Conservation (phyloP, 805 yeast species). For the Nakazawaea sp. region DNA sequence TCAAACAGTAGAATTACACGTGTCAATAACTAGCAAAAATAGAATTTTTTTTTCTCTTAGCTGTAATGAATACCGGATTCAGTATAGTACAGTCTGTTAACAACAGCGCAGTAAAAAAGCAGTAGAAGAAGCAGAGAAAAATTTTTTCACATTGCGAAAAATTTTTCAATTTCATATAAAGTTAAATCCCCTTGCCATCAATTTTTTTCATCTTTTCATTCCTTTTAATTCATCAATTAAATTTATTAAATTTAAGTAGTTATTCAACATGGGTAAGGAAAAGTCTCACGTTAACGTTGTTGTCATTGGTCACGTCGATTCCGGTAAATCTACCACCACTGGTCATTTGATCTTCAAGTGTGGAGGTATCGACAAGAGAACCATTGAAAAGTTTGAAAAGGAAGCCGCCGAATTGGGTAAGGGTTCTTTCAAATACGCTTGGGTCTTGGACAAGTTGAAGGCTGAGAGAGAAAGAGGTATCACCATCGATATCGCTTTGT, state of each 20-base stretch:
- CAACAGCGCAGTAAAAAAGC: too few relatives aligned
- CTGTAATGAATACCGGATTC: too few relatives aligned
- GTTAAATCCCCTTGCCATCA: too few relatives aligned
- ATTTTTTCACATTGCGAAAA: neutral
- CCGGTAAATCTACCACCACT: slow-evolving; percentile 98
- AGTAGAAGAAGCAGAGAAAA: too few relatives aligned
- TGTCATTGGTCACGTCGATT: slow-evolving; percentile 99
- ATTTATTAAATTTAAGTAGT: neutral
- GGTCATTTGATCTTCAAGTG: slow-evolving; percentile 99
- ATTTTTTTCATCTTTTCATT: neutral
- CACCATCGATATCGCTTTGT: slow-evolving; percentile 88
- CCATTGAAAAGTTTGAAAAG: slow-evolving; percentile 96
- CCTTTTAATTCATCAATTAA: neutral
- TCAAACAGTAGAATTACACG: neutral
- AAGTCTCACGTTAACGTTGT: slow-evolving; percentile 99
- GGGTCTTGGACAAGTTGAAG: slow-evolving; percentile 94
- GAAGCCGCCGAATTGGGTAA: slow-evolving; percentile 97
- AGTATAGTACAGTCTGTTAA: too few relatives aligned
- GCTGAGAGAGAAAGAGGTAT: slow-evolving; percentile 97
- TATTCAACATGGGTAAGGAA: slow-evolving; percentile 67
- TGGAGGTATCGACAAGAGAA: slow-evolving; percentile 99
- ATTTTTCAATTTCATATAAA: neutral
- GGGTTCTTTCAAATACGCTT: slow-evolving; percentile 97
- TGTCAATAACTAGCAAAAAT: slow-evolving; percentile 4
- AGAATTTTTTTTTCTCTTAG: too few relatives aligned